Conservation (phyloP, 179 eudicot species). For the Beta lomatogona region DNA sequence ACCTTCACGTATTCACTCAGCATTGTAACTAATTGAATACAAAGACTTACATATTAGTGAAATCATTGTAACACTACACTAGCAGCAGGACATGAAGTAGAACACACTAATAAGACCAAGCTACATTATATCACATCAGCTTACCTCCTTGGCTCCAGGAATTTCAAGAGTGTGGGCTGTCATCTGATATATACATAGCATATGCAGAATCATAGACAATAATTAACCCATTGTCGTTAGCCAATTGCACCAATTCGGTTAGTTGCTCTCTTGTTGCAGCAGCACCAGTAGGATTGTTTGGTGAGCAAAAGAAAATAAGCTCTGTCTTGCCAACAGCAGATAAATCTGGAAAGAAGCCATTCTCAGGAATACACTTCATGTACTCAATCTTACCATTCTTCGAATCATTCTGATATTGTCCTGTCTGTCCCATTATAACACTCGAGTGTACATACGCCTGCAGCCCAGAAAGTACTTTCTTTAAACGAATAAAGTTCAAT, state of each 20-base stretch:
- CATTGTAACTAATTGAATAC: not conserved
- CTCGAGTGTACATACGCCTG: slow-evolving; percentile 97
- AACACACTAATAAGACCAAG: not conserved
- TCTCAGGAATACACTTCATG: slow-evolving; percentile 87
- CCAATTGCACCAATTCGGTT: slow-evolving; percentile 68
- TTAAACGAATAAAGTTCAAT: not conserved
- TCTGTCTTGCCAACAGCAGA: slow-evolving; percentile 66
- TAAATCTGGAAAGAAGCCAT: slow-evolving; percentile 83
- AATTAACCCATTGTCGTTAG: slow-evolving; percentile 80
- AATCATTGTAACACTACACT: not conserved
- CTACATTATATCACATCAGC: not conserved
- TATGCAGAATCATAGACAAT: slow-evolving; percentile 92
- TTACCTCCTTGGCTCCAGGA: slow-evolving; percentile 89
- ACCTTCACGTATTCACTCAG: not conserved
- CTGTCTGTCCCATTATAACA: slow-evolving; percentile 91
- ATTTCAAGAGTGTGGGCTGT: slow-evolving; percentile 77
- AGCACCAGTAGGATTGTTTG: slow-evolving; percentile 94
- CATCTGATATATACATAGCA: slow-evolving; percentile 82
- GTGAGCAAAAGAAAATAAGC: slow-evolving; percentile 92
- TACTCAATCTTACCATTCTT: slow-evolving; percentile 76
- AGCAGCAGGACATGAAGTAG: not conserved
- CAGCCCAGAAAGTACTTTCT: not conserved
- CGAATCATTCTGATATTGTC: slow-evolving; percentile 54
- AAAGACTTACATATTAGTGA: not conserved
- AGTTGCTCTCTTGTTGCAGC: slow-evolving; percentile 83